Percentiles rank a stretch among this genome's conserved stretches.
These are phyloP conservation scores for Saccharomyces pastorianus DNA, from an alignment of 1,139 yeast genomes.

Conservation along the genomic window DNA sequence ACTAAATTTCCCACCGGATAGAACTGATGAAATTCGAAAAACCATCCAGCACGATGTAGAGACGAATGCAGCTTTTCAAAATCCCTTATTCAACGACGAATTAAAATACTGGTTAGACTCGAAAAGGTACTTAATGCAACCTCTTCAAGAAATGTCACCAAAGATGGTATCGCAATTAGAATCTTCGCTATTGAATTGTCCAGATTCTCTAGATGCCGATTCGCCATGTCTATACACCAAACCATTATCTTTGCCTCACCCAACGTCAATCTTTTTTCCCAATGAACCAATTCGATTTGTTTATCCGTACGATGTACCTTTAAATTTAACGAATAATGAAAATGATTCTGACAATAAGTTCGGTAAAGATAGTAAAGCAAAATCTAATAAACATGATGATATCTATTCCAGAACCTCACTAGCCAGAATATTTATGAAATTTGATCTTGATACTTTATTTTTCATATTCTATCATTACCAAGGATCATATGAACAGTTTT, in stretches of 20 bases:
- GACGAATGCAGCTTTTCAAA: constrained; percentile 23
- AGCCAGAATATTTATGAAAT: constrained; percentile 51
- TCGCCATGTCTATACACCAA: constrained; percentile 77
- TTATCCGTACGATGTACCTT: constrained; percentile 32
- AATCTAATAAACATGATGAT: constrained; percentile 16
- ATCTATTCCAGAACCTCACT: constrained; percentile 30
- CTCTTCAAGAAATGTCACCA: constrained; percentile 27
- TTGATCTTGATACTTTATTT: constrained; percentile 82
- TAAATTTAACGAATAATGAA: constrained; percentile 17
- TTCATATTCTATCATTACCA: constrained; percentile 80
- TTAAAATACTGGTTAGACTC: constrained; percentile 27
- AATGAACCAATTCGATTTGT: constrained; percentile 56
- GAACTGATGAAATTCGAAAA: constrained; percentile 24
- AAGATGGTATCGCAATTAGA: constrained; percentile 42
- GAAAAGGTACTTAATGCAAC: constrained; percentile 27
- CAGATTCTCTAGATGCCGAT: constrained; percentile 88
- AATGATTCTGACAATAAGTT: not conserved
- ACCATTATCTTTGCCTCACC: constrained; percentile 61
- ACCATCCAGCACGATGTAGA: constrained; percentile 22
- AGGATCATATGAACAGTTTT: constrained; percentile 62
- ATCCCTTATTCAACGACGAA: constrained; percentile 28
- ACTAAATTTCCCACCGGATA: constrained; percentile 18
- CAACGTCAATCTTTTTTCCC: constrained; percentile 87
- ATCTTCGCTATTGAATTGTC: constrained; percentile 74
- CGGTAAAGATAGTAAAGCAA: constrained; percentile 5